phyloP scores from a whole-genome alignment of 2,329 filamentous ascomycete genomes.

The Xylaria sp. region DNA sequence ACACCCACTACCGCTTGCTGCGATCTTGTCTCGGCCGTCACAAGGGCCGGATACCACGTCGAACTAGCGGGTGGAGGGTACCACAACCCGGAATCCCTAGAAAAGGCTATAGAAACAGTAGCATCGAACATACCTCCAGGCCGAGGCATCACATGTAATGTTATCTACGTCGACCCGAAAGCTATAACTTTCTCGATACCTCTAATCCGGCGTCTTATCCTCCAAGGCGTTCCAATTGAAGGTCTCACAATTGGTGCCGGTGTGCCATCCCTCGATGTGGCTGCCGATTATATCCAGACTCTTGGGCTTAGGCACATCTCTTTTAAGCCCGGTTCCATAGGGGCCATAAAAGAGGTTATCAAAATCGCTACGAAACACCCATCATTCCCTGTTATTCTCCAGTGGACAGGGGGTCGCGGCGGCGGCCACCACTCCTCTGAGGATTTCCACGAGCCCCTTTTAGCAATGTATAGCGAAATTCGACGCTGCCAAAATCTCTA shows the following conservation, averaged over 20 bases:
- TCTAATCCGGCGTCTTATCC: slow-evolving; percentile 76
- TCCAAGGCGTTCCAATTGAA: slow-evolving; percentile 87
- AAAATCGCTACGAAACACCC: slow-evolving; percentile 92
- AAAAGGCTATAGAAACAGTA: slow-evolving; percentile 82
- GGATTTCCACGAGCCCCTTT: slow-evolving; percentile 89
- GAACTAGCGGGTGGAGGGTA: slow-evolving; percentile 91
- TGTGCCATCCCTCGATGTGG: slow-evolving; percentile 90
- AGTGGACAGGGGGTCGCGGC: slow-evolving; percentile 94
- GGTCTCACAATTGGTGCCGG: slow-evolving; percentile 91
- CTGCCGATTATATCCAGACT: slow-evolving; percentile 91
- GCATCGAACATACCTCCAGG: slow-evolving; percentile 82
- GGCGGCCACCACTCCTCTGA: slow-evolving; percentile 95
- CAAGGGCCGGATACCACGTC: slow-evolving; percentile 91
- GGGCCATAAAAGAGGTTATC: slow-evolving; percentile 86
- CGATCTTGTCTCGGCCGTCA: slow-evolving; percentile 90
- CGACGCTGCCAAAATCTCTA: slow-evolving; percentile 85
- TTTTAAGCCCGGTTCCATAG: slow-evolving; percentile 90
- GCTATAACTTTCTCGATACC: slow-evolving; percentile 94
- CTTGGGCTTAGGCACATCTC: slow-evolving; percentile 90
- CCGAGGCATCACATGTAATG: slow-evolving; percentile 84
- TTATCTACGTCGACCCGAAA: slow-evolving; percentile 89
- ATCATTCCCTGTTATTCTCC: slow-evolving; percentile 84
- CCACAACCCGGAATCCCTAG: slow-evolving; percentile 82
- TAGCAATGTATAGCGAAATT: slow-evolving; percentile 89
- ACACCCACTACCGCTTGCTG: slow-evolving; percentile 87